These are phyloP conservation scores for Mucor sp. DNA, from an alignment of 371 early-diverging fungal species.

Conservation along the genomic window DNA sequence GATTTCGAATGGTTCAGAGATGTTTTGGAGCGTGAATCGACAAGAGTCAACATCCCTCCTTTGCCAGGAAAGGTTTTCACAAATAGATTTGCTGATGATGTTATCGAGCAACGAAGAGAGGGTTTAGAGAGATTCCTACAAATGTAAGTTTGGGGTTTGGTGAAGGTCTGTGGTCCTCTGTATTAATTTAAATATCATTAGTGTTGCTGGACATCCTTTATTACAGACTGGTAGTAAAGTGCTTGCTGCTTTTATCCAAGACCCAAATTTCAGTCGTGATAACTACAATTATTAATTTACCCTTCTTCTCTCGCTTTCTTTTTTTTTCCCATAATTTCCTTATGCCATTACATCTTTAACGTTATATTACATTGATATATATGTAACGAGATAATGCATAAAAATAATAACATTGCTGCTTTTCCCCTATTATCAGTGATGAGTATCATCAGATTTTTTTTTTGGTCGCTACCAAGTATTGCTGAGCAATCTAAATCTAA, in stretches of 20 bases:
- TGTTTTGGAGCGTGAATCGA: slow-evolving; percentile 88
- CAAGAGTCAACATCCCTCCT: slow-evolving; percentile 92
- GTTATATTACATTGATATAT: no score
- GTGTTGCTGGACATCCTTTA: slow-evolving; percentile 95
- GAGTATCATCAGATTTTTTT: no score
- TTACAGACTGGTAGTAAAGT: slow-evolving; percentile 97
- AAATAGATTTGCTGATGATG: slow-evolving; percentile 92
- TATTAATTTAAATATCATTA: slow-evolving; percentile 22
- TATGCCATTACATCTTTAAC: no score
- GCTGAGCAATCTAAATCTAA: no score
- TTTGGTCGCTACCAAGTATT: no score
- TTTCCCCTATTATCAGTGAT: no score
- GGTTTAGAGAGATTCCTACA: slow-evolving; percentile 95
- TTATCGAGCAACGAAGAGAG: slow-evolving; percentile 89
- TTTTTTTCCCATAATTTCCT: no score
- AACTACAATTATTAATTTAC: slow-evolving; percentile 65
- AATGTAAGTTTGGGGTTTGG: slow-evolving; percentile 70
- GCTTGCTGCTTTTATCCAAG: slow-evolving; percentile 93
- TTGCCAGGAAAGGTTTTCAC: slow-evolving; percentile 97
- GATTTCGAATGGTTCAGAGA: slow-evolving; percentile 99
- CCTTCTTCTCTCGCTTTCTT: not conserved
- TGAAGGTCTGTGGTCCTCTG: not conserved
- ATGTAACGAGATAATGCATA: no score
- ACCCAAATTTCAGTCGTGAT: slow-evolving; percentile 82
- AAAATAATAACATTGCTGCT: no score